Base-by-base conservation (phyloP, 106 monocot species). In the Gastrodia elata region DNA sequence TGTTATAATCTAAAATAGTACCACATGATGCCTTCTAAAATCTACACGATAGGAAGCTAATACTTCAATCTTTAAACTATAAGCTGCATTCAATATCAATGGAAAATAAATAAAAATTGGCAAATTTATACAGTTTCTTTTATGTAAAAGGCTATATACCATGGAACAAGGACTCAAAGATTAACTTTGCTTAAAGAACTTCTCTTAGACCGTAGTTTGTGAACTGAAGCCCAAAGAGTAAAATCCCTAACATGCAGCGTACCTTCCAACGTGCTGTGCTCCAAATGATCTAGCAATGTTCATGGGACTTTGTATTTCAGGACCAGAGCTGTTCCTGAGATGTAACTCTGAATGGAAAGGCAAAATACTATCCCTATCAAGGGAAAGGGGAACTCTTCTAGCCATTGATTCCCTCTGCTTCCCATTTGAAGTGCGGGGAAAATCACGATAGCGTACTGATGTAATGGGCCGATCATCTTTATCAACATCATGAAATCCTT, bases 241-340 rank as follows among this genome's bases (percentile, higher is more conserved):
- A n/a, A 69, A 24, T 26, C 9, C 22, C 40, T 25, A 69, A 2
- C n/a, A 40, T 18, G 20, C 40, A 69, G 71, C 39, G 49, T 84
- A 90, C 90, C 90, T 87, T 82, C 42, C 82, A 64, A 34, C 75
- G 72, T 59, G 79, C 39, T 71, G 70, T 67, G 30, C 27, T 26
- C 42, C 76, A 70, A 41, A 75, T 33, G 68, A 25, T 49, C 65
- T 73, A 73, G 41, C 36, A 64, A 70, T 18, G 52, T 73, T 32
- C 24, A 68, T 42, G 73, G 85, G 77, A 24, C 79, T 81, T 33
- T 68, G 75, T 33, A 68, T 74, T 78, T 77, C 85, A 46, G 81
- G 73, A 81, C 52, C 68, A 25, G 72, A 58, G 74, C 76, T 26
- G 71, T 64, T 52, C 5, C 37, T 73, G 48, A 9, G 56, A 57